These are phyloP conservation scores for Buxus sempervirens DNA, from an alignment of 164 flowering plant genomes.

Conservation along the genomic window DNA sequence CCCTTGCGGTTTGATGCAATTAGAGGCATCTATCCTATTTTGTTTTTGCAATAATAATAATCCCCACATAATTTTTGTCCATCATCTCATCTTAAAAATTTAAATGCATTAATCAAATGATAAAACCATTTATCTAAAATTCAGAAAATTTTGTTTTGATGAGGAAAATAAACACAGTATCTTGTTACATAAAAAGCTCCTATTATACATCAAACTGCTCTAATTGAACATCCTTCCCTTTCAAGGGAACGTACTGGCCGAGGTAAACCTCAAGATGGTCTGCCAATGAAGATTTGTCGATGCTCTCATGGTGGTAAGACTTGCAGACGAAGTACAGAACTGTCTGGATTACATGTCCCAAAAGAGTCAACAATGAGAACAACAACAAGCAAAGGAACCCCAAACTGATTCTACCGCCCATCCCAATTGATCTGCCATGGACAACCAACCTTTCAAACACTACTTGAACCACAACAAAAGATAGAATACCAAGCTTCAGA, in stretches of 20 bases:
- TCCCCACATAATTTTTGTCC: too few relatives aligned
- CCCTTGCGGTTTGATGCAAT: too few relatives aligned
- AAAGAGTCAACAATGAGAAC: constrained; percentile 18
- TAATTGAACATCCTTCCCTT: constrained; percentile 37
- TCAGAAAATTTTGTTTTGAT: too few relatives aligned
- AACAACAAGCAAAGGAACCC: constrained; percentile 22
- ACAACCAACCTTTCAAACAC: constrained; percentile 28
- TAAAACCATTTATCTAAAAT: too few relatives aligned
- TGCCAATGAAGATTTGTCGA: constrained; percentile 32
- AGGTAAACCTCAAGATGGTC: constrained; percentile 37
- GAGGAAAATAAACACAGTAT: too few relatives aligned
- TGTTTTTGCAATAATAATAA: too few relatives aligned
- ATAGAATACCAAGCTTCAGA: constrained; percentile 12
- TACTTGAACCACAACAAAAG: not conserved
- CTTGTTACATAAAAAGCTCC: too few relatives aligned
- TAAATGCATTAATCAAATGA: too few relatives aligned
- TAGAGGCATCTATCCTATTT: too few relatives aligned
- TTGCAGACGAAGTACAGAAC: constrained; percentile 43
- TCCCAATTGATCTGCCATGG: constrained; percentile 12
- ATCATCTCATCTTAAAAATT: too few relatives aligned
- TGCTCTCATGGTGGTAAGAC: constrained; percentile 44
- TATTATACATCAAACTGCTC: constrained; percentile 35
- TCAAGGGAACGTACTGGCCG: constrained; percentile 45
- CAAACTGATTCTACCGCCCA: constrained; percentile 7
- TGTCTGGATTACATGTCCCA: constrained; percentile 33